phyloP scores from a whole-genome alignment of 2,329 filamentous ascomycete species.

The Alternaria sp. region DNA sequence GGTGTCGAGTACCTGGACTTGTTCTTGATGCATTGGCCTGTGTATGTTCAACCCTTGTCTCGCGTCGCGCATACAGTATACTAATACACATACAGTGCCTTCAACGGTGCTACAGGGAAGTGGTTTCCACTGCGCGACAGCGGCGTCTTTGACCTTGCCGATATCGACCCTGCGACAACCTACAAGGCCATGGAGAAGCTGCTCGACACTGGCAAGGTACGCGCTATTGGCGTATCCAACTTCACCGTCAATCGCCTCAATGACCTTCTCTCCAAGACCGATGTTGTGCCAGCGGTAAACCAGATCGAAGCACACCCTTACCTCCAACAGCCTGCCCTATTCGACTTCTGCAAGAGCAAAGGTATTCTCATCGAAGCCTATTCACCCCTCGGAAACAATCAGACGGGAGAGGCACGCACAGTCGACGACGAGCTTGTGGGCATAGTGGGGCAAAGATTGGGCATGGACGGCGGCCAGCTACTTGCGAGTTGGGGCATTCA shows the following conservation, averaged over 20 bases:
- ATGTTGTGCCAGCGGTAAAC: conserved; percentile 72
- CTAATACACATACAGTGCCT: conserved; percentile 13
- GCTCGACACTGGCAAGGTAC: conserved; percentile 69
- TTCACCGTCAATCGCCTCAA: conserved; percentile 79
- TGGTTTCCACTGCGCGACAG: conserved; percentile 29
- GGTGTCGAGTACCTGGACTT: conserved; percentile 70
- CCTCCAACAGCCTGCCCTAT: conserved; percentile 51
- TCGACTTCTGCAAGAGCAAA: conserved; percentile 72
- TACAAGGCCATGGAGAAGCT: conserved; percentile 75
- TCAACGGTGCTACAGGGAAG: conserved; percentile 43
- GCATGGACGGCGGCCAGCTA: conserved; percentile 74
- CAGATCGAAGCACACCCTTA: conserved; percentile 77
- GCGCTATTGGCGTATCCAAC: conserved; percentile 83
- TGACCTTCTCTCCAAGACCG: conserved; percentile 68
- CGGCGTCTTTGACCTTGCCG: conserved; percentile 73
- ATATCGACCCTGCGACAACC: conserved; percentile 82
- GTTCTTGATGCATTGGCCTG: conserved; percentile 71
- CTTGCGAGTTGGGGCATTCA: conserved; percentile 79
- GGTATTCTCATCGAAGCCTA: conserved; percentile 76
- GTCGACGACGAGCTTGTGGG: conserved; percentile 50
- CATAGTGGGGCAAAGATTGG: conserved; percentile 51
- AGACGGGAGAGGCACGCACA: conserved; percentile 63
- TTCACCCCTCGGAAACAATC: conserved; percentile 71
- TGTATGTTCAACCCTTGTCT: conserved; percentile 11
- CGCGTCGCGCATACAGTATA: not conserved